Conservation (phyloP, 148 eudicot genomes). For the Vaccinium macrocarpon region DNA sequence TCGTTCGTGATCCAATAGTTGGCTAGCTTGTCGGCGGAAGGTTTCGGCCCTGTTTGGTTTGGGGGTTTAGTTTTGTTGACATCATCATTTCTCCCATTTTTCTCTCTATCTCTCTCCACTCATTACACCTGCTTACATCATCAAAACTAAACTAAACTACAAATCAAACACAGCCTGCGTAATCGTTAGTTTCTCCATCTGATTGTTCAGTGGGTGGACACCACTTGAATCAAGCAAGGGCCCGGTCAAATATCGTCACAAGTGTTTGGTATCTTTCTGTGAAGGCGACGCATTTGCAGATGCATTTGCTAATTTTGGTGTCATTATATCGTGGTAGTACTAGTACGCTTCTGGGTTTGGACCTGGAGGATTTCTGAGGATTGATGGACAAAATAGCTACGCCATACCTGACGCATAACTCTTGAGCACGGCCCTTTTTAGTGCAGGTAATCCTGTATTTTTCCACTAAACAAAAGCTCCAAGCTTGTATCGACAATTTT, state of each 20-base stretch:
- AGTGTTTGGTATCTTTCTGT: too few species aligned
- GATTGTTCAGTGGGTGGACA: constrained; percentile 1
- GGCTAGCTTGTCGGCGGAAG: neutral
- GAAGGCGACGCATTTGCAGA: too few species aligned
- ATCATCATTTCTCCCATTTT: too few species aligned
- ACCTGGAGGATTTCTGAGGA: neutral
- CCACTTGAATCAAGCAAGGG: neutral
- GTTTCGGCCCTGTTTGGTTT: too few species aligned
- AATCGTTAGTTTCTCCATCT: neutral
- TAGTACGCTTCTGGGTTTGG: neutral
- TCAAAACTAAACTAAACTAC: too few species aligned
- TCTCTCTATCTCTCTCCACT: too few species aligned
- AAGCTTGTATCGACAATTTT: too few species aligned
- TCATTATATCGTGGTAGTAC: neutral
- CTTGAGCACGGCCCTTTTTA: neutral
- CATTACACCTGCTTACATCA: too few species aligned
- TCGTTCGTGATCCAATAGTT: neutral
- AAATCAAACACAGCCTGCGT: too few species aligned
- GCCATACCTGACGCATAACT: neutral
- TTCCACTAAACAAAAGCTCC: too few species aligned
- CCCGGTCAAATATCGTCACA: too few species aligned
- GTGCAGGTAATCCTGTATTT: neutral
- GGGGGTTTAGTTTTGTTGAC: too few species aligned
- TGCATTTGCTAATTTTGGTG: neutral
- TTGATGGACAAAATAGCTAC: constrained; percentile 6